phyloP scores from a whole-genome alignment of 139 green algal species.

The Yamagishiella unicocca region DNA sequence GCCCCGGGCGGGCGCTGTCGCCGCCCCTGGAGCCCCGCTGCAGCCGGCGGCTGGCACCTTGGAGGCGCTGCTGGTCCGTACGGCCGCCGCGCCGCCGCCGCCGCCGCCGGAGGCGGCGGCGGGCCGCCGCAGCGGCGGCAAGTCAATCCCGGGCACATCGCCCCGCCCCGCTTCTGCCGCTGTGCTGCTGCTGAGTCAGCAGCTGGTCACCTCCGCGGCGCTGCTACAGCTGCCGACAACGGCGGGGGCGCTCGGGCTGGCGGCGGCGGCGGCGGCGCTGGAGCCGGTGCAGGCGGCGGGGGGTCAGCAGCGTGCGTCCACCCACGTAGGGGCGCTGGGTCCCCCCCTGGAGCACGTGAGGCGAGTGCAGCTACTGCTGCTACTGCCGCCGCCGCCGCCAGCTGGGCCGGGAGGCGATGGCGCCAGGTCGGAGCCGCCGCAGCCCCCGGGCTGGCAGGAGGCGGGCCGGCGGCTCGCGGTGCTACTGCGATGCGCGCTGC shows the following conservation, averaged over 20 bases:
- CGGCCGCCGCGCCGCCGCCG: background rate
- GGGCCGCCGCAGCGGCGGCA: background rate
- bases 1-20: background rate
- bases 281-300: background rate
- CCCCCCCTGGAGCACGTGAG: background rate
- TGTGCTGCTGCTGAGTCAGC: conserved; percentile 15
- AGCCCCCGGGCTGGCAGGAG: background rate
- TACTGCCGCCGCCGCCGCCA: background rate
- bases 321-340: too few relatives aligned
- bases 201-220: background rate
- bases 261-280: background rate
- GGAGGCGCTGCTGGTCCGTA: background rate
- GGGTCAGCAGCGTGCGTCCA: too few relatives aligned
- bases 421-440: background rate
- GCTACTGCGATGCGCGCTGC: background rate
- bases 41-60: background rate
- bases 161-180: too few relatives aligned
- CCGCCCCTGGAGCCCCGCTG: background rate
- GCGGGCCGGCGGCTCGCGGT: background rate
- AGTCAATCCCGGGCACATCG: too few relatives aligned
- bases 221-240: background rate
- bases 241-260: background rate
- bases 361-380: conserved; percentile 23
- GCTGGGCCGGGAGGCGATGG: background rate
- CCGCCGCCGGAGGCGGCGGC: background rate